phyloP scores from a whole-genome alignment of 2,329 filamentous ascomycete genomes.

The Pseudonectria buxi region DNA sequence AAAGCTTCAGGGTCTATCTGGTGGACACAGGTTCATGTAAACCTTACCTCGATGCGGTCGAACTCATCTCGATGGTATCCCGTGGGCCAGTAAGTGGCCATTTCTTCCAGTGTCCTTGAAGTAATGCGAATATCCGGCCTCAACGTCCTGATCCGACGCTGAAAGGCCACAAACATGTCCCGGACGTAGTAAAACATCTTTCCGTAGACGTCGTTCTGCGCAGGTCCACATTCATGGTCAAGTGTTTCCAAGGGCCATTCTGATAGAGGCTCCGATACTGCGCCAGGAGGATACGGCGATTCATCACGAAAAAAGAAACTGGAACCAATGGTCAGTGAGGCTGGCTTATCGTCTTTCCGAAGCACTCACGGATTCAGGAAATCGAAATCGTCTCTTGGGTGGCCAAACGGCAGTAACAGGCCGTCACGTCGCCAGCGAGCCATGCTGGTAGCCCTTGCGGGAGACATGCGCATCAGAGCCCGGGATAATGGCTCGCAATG shows the following conservation, averaged over 20 bases:
- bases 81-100: constrained; percentile 1
- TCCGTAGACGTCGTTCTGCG: constrained; percentile 21
- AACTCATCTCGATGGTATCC: constrained; percentile 1
- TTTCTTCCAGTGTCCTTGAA: neutral
- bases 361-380: constrained; percentile 17
- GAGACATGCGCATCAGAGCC: constrained; percentile 11
- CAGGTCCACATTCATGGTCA: constrained; percentile 8
- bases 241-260: constrained; percentile 24
- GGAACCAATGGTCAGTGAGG: neutral
- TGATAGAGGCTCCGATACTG: constrained; percentile 16
- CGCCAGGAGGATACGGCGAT: neutral
- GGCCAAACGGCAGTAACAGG: constrained; percentile 16
- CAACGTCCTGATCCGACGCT: constrained; percentile 4
- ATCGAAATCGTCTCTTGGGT: constrained; percentile 10
- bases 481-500: constrained; percentile 2
- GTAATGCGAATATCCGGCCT: constrained; percentile 4
- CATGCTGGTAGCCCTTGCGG: constrained; percentile 8
- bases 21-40: neutral
- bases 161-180: constrained; percentile 14
- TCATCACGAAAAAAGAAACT: constrained; percentile 12
- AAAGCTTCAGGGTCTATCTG: neutral
- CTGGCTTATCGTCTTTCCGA: too few relatives aligned
- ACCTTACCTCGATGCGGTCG: constrained; percentile 13
- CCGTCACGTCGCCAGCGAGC: constrained; percentile 17
- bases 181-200: constrained; percentile 23